Conservation (phyloP, 1,284 basidiomycete genomes). For the Cerrena zonata region DNA sequence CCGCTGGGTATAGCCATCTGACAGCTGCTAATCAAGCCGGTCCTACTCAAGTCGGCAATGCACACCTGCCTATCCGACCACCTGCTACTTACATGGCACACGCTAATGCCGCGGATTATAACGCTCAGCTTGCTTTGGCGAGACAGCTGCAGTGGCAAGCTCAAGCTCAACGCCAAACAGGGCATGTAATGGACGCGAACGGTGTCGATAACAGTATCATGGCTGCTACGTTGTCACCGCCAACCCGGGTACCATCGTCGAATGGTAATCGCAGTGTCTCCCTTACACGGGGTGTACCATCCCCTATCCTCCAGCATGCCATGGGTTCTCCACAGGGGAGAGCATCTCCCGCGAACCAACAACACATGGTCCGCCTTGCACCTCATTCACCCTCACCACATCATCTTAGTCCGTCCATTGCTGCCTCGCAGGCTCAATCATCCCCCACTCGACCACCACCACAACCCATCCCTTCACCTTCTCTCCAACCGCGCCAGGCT, state of each 20-base stretch:
- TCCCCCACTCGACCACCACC: constrained; percentile 54
- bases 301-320: constrained; percentile 28
- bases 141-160: constrained; percentile 41
- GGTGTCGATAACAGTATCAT: constrained; percentile 20
- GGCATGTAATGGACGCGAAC: constrained; percentile 24
- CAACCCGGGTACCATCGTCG: constrained; percentile 45
- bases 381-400: constrained; percentile 47
- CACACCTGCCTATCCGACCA: constrained; percentile 27
- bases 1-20: constrained; percentile 38
- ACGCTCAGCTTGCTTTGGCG: constrained; percentile 35
- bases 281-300: constrained; percentile 30
- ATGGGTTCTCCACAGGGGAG: constrained; percentile 34
- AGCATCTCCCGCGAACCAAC: constrained; percentile 18
- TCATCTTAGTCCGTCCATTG: constrained; percentile 46
- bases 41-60: constrained; percentile 24
- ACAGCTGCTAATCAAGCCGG: constrained; percentile 36
- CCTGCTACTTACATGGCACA: constrained; percentile 31
- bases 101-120: constrained; percentile 33
- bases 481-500: constrained; percentile 54
- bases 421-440: constrained; percentile 38
- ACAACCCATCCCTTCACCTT: constrained; percentile 57
- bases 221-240: constrained; percentile 29
- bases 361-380: constrained; percentile 24
- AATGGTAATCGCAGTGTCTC: constrained; percentile 37
- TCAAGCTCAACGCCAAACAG: constrained; percentile 18